Conservation (phyloP, 331 rosid species). For the Arachis monticola region DNA sequence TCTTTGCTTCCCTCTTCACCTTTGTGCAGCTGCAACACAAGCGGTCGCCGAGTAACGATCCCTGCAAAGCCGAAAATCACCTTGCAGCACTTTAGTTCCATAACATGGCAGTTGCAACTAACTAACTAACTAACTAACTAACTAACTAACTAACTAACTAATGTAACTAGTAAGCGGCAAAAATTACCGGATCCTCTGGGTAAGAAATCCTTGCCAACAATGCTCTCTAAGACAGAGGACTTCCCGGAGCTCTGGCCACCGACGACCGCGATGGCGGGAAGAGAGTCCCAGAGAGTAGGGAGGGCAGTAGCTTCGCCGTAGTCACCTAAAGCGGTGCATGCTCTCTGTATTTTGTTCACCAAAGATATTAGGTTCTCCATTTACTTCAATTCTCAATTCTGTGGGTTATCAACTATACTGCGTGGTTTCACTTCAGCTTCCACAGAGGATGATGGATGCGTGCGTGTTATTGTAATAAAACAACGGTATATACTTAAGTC, state of each 20-base stretch:
- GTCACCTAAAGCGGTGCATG: constrained; percentile 94
- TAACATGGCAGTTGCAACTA: not conserved
- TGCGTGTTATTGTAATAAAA: not conserved
- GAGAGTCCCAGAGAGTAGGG: constrained; percentile 93
- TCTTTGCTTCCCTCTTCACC: constrained; percentile 78
- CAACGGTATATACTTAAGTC: not conserved
- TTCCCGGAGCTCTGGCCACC: constrained; percentile 99
- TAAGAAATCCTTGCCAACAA: constrained; percentile 95
- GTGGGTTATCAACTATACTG: not conserved
- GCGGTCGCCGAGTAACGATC: constrained; percentile 94
- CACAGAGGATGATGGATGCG: not conserved
- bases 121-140: not conserved
- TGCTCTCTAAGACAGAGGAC: constrained; percentile 88
- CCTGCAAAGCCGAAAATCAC: constrained; percentile 60
- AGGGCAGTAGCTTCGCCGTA: constrained; percentile 83
- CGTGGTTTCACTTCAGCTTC: not conserved
- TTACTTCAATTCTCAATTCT: not conserved
- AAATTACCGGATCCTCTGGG: constrained; percentile 92
- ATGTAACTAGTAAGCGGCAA: not conserved
- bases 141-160: not conserved
- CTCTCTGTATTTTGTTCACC: constrained; percentile 92
- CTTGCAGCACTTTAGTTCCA: constrained; percentile 18
- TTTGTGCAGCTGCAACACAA: constrained; percentile 92
- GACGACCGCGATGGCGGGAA: constrained; percentile 92
- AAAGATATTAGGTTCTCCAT: constrained; percentile 86